Conservation (phyloP, 306 rosid species). For the Lathyrus sativus region DNA sequence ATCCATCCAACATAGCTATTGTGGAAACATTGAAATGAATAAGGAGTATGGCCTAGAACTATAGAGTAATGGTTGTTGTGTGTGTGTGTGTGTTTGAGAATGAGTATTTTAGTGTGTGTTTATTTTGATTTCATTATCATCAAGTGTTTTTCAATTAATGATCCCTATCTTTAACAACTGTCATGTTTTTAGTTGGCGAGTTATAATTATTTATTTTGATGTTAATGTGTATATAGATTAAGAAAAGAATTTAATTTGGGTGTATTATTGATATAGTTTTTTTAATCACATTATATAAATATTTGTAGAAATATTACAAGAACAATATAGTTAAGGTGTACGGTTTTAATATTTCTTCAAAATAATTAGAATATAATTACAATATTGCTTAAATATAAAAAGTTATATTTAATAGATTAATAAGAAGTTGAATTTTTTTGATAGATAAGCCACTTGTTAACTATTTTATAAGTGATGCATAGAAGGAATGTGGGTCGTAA, state of each 20-base stretch:
- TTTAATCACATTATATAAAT: not conserved
- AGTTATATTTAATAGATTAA: too few species aligned
- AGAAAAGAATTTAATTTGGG: not conserved
- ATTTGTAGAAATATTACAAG: not conserved
- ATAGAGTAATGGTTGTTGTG: not conserved
- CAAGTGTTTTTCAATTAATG: not conserved
- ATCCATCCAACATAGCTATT: slow-evolving; percentile 5
- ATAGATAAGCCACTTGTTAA: too few species aligned
- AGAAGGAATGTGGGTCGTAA: too few species aligned
- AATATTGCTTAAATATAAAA: too few species aligned
- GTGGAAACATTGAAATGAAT: slow-evolving; percentile 16
- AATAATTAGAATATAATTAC: too few species aligned
- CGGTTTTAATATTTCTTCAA: too few species aligned
- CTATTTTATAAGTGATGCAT: too few species aligned
- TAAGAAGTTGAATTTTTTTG: too few species aligned
- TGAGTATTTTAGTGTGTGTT: not conserved
- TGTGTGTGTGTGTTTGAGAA: not conserved
- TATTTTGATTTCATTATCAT: not conserved
- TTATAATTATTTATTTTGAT: not conserved
- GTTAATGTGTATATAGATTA: not conserved
- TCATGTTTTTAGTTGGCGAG: not conserved
- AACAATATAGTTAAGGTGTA: not conserved
- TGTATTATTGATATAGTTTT: not conserved
- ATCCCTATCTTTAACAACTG: not conserved
- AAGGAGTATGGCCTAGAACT: slow-evolving; percentile 14